Evolutionary conservation across 352 stramenopile genomes (phyloP), one percentile per base, ranked within the genome.

Genomic region (Phytophthora parvispora): DNA sequence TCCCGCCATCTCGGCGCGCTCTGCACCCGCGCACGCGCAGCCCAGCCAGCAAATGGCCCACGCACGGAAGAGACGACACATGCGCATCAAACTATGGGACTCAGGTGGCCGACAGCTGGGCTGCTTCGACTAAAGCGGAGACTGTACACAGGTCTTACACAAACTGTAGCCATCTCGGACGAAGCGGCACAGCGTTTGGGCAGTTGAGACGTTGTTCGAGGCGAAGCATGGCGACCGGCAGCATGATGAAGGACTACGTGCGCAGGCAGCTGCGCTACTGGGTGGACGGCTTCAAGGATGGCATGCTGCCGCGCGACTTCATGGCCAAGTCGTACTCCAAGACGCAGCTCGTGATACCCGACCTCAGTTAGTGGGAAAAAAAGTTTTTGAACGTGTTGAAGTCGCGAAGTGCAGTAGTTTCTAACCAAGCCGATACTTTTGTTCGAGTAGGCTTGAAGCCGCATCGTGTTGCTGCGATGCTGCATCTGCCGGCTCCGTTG

Each of bases 181-280:
- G 28, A 62, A 50, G 54, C 16, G 36, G 31, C 52, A 32, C 64
- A 51, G 45, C n/a, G n/a, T n/a, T n/a, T n/a, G n/a, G 18, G 42
- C 62, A 66, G 40, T 72, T 65, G 7, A 29, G 15, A 22, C 24
- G 29, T 24, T 6, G 34, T 45, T 20, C 20, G 36, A 22, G 24
- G 38, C 3, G 32, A 22, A 56, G 1, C 27, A 81, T 81, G 65
- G 56, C 72, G 58, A 53, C 52, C 2, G 48, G 34, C 28, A 80
- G 62, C 34, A 74, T 77, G 40, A 90, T 92, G 81, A 92, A 92
- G 73, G 84, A 92, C 63, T 89, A 90, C 57, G 64, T 92, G 15
- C 81, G 81, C 49, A 81, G 78, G 47, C 83, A 92, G 64, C 79
- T 92, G 47, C 76, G 69, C 40, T 84, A 90, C 72, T 91, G 83